phyloP scores from a whole-genome alignment of 305 asterid species.

The Lippia alba region DNA sequence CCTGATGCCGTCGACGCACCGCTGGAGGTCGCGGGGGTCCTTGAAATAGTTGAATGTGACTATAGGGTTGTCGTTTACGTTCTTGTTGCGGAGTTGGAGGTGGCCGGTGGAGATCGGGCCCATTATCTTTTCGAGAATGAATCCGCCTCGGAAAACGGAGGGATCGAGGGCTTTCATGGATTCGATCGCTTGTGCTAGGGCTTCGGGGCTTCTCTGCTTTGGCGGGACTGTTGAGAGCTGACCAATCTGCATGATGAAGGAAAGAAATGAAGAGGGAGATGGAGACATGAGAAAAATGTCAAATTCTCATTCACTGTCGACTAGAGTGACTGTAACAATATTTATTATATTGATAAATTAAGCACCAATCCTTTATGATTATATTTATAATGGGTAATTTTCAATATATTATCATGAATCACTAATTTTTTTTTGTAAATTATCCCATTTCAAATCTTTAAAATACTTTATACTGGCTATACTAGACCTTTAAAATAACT shows the following conservation, averaged over 20 bases:
- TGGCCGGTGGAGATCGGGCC: slow-evolving; percentile 82
- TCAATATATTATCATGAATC: too few relatives aligned
- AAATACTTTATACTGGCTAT: too few relatives aligned
- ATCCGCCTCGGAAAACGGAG: slow-evolving; percentile 71
- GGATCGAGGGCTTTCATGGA: slow-evolving; percentile 59
- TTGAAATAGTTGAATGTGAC: slow-evolving; percentile 86
- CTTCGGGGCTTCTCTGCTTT: slow-evolving; percentile 78
- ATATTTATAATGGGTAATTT: too few relatives aligned
- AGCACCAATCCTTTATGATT: too few relatives aligned
- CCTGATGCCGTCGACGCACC: slow-evolving; percentile 71
- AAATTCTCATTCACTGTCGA: too few relatives aligned
- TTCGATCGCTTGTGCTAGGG: slow-evolving; percentile 60
- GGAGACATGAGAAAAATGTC: too few relatives aligned
- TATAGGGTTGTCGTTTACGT: slow-evolving; percentile 74
- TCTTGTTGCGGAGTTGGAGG: slow-evolving; percentile 49
- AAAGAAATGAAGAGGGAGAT: neutral
- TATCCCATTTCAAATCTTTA: too few relatives aligned
- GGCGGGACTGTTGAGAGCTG: slow-evolving; percentile 88
- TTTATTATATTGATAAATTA: too few relatives aligned
- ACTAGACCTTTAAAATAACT: too few relatives aligned
- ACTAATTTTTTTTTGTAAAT: too few relatives aligned
- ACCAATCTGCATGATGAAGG: slow-evolving; percentile 59
- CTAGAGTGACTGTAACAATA: too few relatives aligned
- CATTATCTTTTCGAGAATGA: slow-evolving; percentile 73
- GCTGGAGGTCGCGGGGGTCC: slow-evolving; percentile 59